A percentile compares a stretch with the other conserved stretches of the same genome.
phyloP scores from a whole-genome alignment of 2,329 filamentous ascomycete species.

The Tympanopsis confertula region DNA sequence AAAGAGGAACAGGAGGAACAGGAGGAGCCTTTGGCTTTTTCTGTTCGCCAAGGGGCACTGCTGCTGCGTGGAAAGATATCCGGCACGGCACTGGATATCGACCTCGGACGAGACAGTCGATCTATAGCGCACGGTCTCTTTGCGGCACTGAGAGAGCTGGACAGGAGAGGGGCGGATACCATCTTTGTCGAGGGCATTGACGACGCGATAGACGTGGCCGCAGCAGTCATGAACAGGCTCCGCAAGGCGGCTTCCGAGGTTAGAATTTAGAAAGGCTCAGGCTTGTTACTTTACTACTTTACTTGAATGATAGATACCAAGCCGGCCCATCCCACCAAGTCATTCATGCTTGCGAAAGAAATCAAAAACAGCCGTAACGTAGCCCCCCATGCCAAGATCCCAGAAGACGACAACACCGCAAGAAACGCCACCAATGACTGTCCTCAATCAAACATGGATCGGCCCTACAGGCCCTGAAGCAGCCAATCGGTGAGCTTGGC shows the following conservation, averaged over 20 bases:
- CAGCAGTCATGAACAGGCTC: constrained; percentile 75
- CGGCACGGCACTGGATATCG: constrained; percentile 52
- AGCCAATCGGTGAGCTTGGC: constrained; percentile 82
- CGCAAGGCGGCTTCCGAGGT: constrained; percentile 63
- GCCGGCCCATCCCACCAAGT: too few relatives aligned
- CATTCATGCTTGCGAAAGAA: too few relatives aligned
- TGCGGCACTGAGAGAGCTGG: constrained; percentile 73
- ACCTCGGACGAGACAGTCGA: constrained; percentile 58
- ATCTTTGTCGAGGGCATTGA: constrained; percentile 87
- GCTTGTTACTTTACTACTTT: too few relatives aligned
- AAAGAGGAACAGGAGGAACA: not conserved
- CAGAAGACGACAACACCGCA: too few relatives aligned
- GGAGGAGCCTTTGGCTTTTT: too few relatives aligned
- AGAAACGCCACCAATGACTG: too few relatives aligned
- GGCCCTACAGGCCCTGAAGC: constrained; percentile 62
- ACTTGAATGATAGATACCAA: too few relatives aligned
- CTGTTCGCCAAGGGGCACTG: not conserved
- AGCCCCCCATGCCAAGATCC: too few relatives aligned
- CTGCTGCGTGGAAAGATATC: not conserved
- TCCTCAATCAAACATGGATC: constrained; percentile 14
- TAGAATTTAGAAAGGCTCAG: constrained; percentile 28
- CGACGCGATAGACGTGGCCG: constrained; percentile 69
- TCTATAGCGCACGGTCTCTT: constrained; percentile 81
- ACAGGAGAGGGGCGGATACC: constrained; percentile 64
- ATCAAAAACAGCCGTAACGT: too few relatives aligned